Conservation (phyloP, 2,329 filamentous ascomycete genomes). For the Colletotrichum karsti region DNA sequence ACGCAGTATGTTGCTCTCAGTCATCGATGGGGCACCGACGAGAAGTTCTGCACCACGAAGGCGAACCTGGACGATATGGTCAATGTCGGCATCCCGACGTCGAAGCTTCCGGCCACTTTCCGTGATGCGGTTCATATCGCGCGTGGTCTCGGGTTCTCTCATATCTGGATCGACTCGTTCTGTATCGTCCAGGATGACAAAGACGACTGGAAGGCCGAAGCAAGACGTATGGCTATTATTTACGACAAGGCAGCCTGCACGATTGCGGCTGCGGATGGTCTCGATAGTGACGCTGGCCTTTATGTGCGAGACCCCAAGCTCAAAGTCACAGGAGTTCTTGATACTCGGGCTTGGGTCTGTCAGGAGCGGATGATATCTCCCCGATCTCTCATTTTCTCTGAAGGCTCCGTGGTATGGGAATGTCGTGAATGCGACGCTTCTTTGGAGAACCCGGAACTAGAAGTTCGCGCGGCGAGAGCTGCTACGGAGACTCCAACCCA, state of each 20-base stretch:
- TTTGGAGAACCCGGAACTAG: not conserved
- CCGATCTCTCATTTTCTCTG: not conserved
- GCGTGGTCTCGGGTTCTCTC: not conserved
- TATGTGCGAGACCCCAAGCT: not conserved
- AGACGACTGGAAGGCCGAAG: not conserved
- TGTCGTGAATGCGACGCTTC: conserved; percentile 9
- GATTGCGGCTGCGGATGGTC: not conserved
- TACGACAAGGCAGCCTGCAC: not conserved
- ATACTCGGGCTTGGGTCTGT: conserved; percentile 5
- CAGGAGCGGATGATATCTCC: conserved; percentile 1
- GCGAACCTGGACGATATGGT: not conserved
- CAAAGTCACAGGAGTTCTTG: not conserved
- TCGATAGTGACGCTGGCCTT: not conserved
- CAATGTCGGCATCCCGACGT: not conserved
- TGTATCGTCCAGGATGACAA: conserved; percentile 1
- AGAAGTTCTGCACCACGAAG: not conserved
- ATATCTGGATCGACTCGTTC: conserved; percentile 3
- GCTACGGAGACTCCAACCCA: not conserved
- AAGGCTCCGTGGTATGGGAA: not conserved
- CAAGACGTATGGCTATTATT: not conserved
- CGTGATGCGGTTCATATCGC: not conserved
- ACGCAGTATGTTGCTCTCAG: not conserved
- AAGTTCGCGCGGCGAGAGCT: not conserved
- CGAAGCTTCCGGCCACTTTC: not conserved
- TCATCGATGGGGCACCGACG: not conserved